Percentiles rank a stretch among this genome's conserved stretches.
Evolutionary conservation across 257 asterid species (phyloP).

Genomic region (Oldenlandia corymbosa): DNA sequence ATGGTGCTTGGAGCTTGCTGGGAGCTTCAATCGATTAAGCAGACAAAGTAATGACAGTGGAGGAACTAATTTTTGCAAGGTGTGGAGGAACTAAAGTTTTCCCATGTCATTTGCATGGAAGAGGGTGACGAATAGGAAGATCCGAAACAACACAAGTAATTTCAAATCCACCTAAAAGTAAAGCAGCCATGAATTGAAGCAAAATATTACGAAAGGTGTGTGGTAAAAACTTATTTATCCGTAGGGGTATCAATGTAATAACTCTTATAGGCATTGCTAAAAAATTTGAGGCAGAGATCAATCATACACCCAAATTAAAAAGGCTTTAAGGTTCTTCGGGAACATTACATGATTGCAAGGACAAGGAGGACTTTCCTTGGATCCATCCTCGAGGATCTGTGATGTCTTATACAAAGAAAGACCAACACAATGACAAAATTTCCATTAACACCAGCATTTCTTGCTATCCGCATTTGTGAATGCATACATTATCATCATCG

Average conservation of each 20-base stretch:
- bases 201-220: constrained; percentile 1
- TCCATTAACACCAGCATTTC: constrained; percentile 79
- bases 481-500: not conserved
- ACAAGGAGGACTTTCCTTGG: constrained; percentile 87
- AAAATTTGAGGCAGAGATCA: not conserved
- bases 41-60: too few relatives aligned
- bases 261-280: not conserved
- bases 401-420: constrained; percentile 56
- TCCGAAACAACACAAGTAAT: too few relatives aligned
- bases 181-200: too few relatives aligned
- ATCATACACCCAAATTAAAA: not conserved
- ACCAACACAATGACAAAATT: constrained; percentile 61
- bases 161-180: too few relatives aligned
- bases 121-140: too few relatives aligned
- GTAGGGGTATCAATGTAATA: not conserved
- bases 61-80: too few relatives aligned
- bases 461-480: constrained; percentile 54
- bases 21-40: too few relatives aligned
- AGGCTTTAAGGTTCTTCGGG: not conserved
- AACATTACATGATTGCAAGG: constrained; percentile 68
- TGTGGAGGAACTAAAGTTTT: too few relatives aligned
- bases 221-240: not conserved
- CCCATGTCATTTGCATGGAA: too few relatives aligned
- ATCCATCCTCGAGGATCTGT: constrained; percentile 75
- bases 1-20: too few relatives aligned